phyloP scores from a whole-genome alignment of 208 protist genomes.

The Trypanosoma mega region DNA sequence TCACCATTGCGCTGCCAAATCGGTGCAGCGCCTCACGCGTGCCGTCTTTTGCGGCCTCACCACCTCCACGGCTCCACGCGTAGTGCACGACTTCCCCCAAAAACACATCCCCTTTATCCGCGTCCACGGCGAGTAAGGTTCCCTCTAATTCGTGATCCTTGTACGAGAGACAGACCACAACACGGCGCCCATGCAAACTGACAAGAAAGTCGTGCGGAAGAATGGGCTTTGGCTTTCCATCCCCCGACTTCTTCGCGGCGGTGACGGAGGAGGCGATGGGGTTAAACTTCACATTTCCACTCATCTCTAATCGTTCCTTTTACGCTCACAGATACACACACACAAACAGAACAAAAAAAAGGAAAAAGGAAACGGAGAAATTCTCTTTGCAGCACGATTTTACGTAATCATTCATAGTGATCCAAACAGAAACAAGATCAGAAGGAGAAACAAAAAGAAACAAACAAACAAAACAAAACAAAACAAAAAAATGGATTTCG shows the following conservation, averaged over 20 bases:
- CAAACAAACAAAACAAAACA: conserved; percentile 9
- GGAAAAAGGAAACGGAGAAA: conserved; percentile 1
- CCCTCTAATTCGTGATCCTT: conserved; percentile 66
- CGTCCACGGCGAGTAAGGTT: conserved; percentile 57
- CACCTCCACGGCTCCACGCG: conserved; percentile 9
- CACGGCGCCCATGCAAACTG: conserved; percentile 62
- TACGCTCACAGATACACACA: not conserved
- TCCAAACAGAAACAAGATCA: no score
- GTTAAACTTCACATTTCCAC: conserved; percentile 31
- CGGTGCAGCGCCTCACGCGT: conserved; percentile 40
- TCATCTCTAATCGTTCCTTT: conserved; percentile 15
- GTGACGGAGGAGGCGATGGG: not conserved
- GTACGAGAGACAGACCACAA: conserved; percentile 68
- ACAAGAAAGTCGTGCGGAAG: conserved; percentile 73
- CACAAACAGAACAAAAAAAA: conserved; percentile 5
- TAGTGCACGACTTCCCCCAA: conserved; percentile 72
- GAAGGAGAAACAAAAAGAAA: not conserved
- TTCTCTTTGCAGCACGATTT: not conserved
- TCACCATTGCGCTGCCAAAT: conserved; percentile 60
- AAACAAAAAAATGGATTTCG: not conserved
- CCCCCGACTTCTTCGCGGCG: not conserved
- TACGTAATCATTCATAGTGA: no score
- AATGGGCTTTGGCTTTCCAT: conserved; percentile 35
- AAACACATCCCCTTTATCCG: conserved; percentile 67
- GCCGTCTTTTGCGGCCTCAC: conserved; percentile 9